phyloP scores from a whole-genome alignment of 2,329 filamentous ascomycete species.

The Calonectria honghensis region DNA sequence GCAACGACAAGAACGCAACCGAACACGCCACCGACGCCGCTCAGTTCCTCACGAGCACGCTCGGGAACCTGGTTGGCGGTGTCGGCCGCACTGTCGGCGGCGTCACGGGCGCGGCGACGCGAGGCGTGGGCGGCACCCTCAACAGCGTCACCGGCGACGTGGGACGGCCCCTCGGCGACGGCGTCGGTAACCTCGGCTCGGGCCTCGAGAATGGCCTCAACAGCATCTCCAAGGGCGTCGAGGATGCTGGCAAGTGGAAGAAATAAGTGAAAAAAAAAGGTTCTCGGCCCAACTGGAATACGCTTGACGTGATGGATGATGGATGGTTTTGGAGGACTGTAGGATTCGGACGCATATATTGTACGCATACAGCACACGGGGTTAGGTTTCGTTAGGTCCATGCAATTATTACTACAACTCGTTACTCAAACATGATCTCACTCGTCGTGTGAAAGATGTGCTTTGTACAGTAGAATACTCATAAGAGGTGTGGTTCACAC shows the following conservation, averaged over 20 bases:
- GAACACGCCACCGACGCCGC: constrained; percentile 60
- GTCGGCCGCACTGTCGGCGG: constrained; percentile 63
- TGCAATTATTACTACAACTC: not conserved
- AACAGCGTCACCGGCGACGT: constrained; percentile 71
- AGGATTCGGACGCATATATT: not conserved
- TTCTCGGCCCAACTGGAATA: not conserved
- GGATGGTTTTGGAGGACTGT: not conserved
- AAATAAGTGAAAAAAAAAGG: constrained; percentile 53
- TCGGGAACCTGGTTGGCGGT: constrained; percentile 65
- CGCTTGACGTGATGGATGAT: not conserved
- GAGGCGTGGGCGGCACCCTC: constrained; percentile 74
- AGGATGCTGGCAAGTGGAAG: constrained; percentile 76
- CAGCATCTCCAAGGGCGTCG: constrained; percentile 71
- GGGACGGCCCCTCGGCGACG: constrained; percentile 74
- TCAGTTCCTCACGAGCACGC: constrained; percentile 63
- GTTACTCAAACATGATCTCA: not conserved
- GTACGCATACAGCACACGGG: not conserved
- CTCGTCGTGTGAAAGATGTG: not conserved
- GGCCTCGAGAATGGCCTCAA: constrained; percentile 72
- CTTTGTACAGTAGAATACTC: not conserved
- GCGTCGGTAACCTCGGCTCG: constrained; percentile 70
- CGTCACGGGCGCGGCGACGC: constrained; percentile 70
- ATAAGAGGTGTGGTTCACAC: not conserved
- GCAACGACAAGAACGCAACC: constrained; percentile 50
- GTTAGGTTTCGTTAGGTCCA: not conserved